These are phyloP conservation scores for Sporisorium scitamineum DNA, from an alignment of 1,284 basidiomycete genomes.

Conservation along the genomic window DNA sequence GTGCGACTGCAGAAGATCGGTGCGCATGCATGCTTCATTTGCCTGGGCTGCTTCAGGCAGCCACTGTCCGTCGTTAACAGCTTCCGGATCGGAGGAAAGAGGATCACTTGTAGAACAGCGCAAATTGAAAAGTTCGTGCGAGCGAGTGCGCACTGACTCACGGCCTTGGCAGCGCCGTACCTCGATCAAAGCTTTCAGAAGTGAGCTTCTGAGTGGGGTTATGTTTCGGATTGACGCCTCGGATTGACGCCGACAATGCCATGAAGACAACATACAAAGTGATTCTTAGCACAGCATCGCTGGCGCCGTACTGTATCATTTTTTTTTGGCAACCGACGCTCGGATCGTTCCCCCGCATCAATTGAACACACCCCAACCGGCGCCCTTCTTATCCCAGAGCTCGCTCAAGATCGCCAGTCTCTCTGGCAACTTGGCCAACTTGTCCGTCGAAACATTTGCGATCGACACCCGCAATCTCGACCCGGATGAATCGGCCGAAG, in stretches of 20 bases:
- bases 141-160: no score
- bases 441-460: conserved; percentile 46
- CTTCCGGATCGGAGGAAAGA: background rate
- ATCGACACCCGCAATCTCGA: conserved; percentile 43
- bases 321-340: conserved; percentile 9
- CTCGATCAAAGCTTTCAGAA: background rate
- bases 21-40: background rate
- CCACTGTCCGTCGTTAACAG: background rate
- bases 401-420: conserved; percentile 47
- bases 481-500: conserved; percentile 7
- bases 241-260: no score
- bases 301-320: background rate
- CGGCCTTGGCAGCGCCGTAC: no score
- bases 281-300: no score
- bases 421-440: conserved; percentile 30
- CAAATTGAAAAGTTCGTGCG: no score
- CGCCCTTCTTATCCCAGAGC: conserved; percentile 45
- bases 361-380: conserved; percentile 33
- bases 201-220: background rate
- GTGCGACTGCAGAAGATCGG: background rate
- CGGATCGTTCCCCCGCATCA: conserved; percentile 5
- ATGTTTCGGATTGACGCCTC: no score
- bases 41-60: background rate
- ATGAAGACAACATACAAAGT: no score
- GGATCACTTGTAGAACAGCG: no score